Conservation (phyloP, 352 stramenopile species). For the Aphanomyces astaci region DNA sequence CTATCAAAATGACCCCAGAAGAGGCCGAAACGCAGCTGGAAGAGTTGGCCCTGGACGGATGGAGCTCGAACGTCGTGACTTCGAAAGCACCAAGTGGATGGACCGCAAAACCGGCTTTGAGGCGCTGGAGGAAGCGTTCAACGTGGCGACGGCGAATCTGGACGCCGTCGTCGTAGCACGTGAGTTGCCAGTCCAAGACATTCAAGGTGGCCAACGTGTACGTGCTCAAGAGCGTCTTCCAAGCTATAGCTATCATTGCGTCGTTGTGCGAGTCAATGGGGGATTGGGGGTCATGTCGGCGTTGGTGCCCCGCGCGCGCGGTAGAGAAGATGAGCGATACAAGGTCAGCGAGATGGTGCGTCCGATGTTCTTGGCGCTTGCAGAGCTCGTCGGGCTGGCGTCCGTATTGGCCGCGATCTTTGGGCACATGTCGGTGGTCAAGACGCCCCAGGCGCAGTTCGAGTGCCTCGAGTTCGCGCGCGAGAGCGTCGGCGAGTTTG, state of each 20-base stretch:
- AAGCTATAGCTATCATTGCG: slow-evolving; percentile 68
- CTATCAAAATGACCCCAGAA: slow-evolving; percentile 28
- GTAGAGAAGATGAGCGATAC: slow-evolving; percentile 76
- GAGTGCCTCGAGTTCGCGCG: slow-evolving; percentile 54
- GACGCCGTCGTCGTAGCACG: slow-evolving; percentile 67
- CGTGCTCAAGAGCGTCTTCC: slow-evolving; percentile 75
- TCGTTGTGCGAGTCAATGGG: slow-evolving; percentile 52
- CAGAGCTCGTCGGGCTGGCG: slow-evolving; percentile 56
- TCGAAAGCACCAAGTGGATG: slow-evolving; percentile 73
- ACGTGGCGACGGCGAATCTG: slow-evolving; percentile 54
- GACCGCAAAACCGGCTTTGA: slow-evolving; percentile 76
- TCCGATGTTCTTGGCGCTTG: slow-evolving; percentile 68
- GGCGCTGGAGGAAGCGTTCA: slow-evolving; percentile 46
- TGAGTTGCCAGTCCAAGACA: slow-evolving; percentile 70
- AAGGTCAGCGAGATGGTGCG: slow-evolving; percentile 65
- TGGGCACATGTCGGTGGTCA: slow-evolving; percentile 68
- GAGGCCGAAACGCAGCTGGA: slow-evolving; percentile 55
- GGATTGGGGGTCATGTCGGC: slow-evolving; percentile 61
- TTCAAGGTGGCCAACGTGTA: slow-evolving; percentile 88
- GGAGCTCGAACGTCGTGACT: slow-evolving; percentile 44
- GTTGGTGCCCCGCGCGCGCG: slow-evolving; percentile 49
- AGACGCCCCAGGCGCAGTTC: slow-evolving; percentile 63
- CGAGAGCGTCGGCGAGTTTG: slow-evolving; percentile 73
- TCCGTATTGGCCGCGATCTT: slow-evolving; percentile 75
- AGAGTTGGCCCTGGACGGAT: slow-evolving; percentile 56